Evolutionary conservation across 2,329 filamentous ascomycete genomes (phyloP).

Genomic region (Didymella glomerata): DNA sequence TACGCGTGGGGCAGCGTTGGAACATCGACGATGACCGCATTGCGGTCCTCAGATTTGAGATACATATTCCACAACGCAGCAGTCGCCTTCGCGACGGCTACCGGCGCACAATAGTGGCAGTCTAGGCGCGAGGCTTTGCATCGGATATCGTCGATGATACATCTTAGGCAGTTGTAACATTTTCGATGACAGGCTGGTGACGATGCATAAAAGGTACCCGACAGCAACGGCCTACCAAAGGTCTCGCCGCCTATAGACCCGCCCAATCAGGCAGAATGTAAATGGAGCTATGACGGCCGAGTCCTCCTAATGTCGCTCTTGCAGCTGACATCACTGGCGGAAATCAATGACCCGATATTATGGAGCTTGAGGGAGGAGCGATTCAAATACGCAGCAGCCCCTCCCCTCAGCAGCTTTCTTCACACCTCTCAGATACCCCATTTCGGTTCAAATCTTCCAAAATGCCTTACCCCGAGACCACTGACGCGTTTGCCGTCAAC

Average conservation of each 20-base stretch:
- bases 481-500: constrained; percentile 59
- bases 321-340: constrained; percentile 48
- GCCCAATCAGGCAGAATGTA: constrained; percentile 35
- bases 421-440: constrained; percentile 12
- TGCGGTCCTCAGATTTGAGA: constrained; percentile 6
- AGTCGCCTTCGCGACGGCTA: not conserved
- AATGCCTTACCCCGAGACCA: constrained; percentile 63
- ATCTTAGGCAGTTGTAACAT: constrained; percentile 1
- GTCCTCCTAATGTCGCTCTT: constrained; percentile 23
- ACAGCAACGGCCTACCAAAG: constrained; percentile 21
- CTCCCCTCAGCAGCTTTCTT: constrained; percentile 29
- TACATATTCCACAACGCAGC: not conserved
- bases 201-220: constrained; percentile 23
- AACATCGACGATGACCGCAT: constrained; percentile 19
- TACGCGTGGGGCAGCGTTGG: constrained; percentile 15
- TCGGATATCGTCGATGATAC: constrained; percentile 4
- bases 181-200: constrained; percentile 41
- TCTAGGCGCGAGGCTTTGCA: constrained; percentile 3
- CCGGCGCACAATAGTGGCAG: not conserved
- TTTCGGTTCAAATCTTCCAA: constrained; percentile 28
- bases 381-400: constrained; percentile 42
- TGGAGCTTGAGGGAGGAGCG: constrained; percentile 26
- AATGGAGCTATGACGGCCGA: constrained; percentile 25
- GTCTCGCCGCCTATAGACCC: constrained; percentile 9
- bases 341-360: constrained; percentile 38